Conservation (phyloP, 2,329 filamentous ascomycete genomes). For the Zymoseptoria crescenta region DNA sequence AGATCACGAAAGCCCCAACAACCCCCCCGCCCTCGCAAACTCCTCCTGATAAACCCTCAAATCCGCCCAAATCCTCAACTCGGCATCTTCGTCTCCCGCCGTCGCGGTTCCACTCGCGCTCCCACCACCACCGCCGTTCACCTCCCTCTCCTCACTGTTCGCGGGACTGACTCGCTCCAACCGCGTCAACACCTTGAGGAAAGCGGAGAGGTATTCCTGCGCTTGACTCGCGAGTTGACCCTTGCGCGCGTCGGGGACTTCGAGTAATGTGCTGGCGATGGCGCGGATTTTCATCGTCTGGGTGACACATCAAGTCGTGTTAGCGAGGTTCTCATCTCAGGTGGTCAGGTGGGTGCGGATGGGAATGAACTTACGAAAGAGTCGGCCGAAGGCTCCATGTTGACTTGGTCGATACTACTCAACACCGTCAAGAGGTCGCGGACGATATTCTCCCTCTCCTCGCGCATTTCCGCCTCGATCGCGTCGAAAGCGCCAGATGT, state of each 20-base stretch:
- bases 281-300: slow-evolving; percentile 77
- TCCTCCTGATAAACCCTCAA: slow-evolving; percentile 69
- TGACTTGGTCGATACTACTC: slow-evolving; percentile 70
- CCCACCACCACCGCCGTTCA: slow-evolving; percentile 30
- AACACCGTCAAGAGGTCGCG: slow-evolving; percentile 69
- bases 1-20: slow-evolving; percentile 29
- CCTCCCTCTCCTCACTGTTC: slow-evolving; percentile 27
- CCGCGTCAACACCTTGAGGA: slow-evolving; percentile 66
- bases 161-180: slow-evolving; percentile 57
- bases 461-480: slow-evolving; percentile 57
- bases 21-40: slow-evolving; percentile 59
- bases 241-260: slow-evolving; percentile 48
- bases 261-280: slow-evolving; percentile 71
- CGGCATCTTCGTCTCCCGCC: slow-evolving; percentile 60
- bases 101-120: slow-evolving; percentile 48
- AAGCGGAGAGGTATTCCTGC: slow-evolving; percentile 63
- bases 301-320: background rate
- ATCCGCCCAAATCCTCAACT: slow-evolving; percentile 70
- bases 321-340: too few relatives aligned
- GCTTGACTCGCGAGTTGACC: slow-evolving; percentile 49
- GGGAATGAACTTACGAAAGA: slow-evolving; percentile 58
- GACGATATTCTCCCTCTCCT: slow-evolving; percentile 74
- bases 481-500: slow-evolving; percentile 33
- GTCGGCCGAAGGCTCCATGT: slow-evolving; percentile 67
- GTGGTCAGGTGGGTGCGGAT: too few relatives aligned